Evolutionary conservation across 805 yeast genomes (phyloP), one percentile per base, ranked within the genome.

Genomic region (Priceomyces medius): DNA sequence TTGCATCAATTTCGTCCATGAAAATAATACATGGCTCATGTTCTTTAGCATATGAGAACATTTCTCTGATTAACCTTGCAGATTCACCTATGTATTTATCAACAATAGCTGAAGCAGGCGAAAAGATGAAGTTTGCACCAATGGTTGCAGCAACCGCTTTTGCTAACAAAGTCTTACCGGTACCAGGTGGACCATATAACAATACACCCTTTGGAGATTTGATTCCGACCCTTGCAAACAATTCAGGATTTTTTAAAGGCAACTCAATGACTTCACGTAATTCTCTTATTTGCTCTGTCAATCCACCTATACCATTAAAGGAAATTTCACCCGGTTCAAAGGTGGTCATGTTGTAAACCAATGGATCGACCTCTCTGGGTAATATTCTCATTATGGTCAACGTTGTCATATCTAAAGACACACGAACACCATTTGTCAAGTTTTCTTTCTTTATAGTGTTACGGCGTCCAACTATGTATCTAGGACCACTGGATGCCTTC

Each of bases 151-250:
- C 98, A 34, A 90, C 97, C 0, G 98, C 98, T 59, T 93, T 90
- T 13, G 99, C 99, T 58, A 91, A 76, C 45, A 91, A 72, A 0
- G 99, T 91, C 64, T 91, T 91, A 59, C 99, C 98, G 0, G 99
- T 93, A 56, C 99, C 99, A 18, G 99, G 99, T 5, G 99, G 99
- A 6, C 99, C 99, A 60, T 93, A 93, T 39, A 93, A 74, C 47
- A 93, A 71, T 20, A 91, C 98, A 63, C 98, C 99, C 66, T 93
- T 93, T 43, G 99, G 99, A n/a, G 97, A 96, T 61, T 89, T 89
- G 65, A 93, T 93, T 37, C 99, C 99, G 24, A 93, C 97, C 63
- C 99, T 82, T 47, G 86, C 73, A 65, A 93, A 93, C 54, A 93
- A 76, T 67, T 93, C 99, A 2, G 99, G 99, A 64, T 93, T 93